Base-by-base conservation (phyloP, 2,329 filamentous ascomycete species). In the Chrysoporthe puriensis region DNA sequence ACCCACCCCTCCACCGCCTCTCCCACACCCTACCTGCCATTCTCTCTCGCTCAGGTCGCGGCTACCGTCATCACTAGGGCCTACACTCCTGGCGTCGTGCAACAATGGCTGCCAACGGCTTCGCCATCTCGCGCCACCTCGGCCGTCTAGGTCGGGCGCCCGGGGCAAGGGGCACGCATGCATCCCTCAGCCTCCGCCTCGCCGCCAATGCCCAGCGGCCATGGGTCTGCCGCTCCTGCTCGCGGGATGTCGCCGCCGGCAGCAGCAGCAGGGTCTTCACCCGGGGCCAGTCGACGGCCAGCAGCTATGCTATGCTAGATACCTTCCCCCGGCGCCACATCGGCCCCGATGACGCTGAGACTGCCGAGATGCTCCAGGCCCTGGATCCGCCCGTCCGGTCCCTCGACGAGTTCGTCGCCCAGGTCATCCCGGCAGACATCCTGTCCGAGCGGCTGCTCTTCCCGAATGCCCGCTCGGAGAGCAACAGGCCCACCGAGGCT, bases 291-390 rank as follows among this genome's bases (percentile, higher is more conserved):
- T 72, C 72, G 6, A 62, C 62, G 11, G 66, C 56, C 46, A 66
- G 67, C 62, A 66, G 67, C 62, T 76, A 75, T 71, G 69, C 73
- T 46, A 72, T 74, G 21, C 81, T 88, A 67, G 88, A 90, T 75
- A 87, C 88, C 52, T 97, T 97, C 75, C 85, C 91, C 66, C 86
- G 91, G 68, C 89, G 95, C 61, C 95, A 97, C 80, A 97, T 97
- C 80, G 94, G 94, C 0, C 94, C 94, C 3, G 89, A 90, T 63
- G 84, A 90, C 44, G 81, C 84, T 57, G 89, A 92, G 65, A 86
- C 89, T 1, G 82, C 89, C 72, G 83, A 89, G 75, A 97, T 98
- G 95, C 88, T 97, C 69, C 87, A 90, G 73, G 85, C 86, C 1
- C 84, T 98, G 52, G 90, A 93, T 68, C 92, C 93, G 21, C 91